Evolutionary conservation across 345 rosid species (phyloP), one percentile per base, ranked within the genome.

Genomic region (Aegle marmelos): DNA sequence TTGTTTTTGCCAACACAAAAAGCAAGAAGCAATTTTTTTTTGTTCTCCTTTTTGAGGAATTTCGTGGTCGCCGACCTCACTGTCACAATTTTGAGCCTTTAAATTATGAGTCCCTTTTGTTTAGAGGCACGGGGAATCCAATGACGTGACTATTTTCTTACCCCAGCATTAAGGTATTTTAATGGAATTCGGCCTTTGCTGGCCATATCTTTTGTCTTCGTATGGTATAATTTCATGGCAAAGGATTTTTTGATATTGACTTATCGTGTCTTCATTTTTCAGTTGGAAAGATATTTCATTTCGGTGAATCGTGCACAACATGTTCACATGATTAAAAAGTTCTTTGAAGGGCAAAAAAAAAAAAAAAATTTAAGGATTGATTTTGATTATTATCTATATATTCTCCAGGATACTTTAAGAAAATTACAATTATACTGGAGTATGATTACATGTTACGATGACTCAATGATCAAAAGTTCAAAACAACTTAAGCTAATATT

Each of bases 81-180:
- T 16, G n/a, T 31, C 61, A 30, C 45, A 21, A 31, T 48, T 63
- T 75, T 64, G 61, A 30, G 36, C 70, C 58, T 64, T 63, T 31
- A 8, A 22, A 61, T 10, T 10, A 14, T 34, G 7, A 8, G 9
- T 0, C 28, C 54, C 53, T 58, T 73, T 59, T 24, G 66, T 58
- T 34, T 34, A 21, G 31, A 65, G 63, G 53, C 48, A 50, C 25
- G 19, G 57, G 50, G 78, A 30, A 76, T 76, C 64, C 78, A 65
- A 50, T 33, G 72, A 76, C 33, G 17, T 7, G 78, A 76, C 48
- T 63, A 14, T 75, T 58, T 53, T 62, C 3, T 76, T 53, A 25
- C 64, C 66, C 48, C 14, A 9, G 34, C 54, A 25, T 53, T 17
- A 66, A 75, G 60, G 70, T 21, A 62, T 72, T 72, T 34, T 59